Evolutionary conservation across 352 stramenopile genomes (phyloP).

Genomic region (Phytophthora tubulina): DNA sequence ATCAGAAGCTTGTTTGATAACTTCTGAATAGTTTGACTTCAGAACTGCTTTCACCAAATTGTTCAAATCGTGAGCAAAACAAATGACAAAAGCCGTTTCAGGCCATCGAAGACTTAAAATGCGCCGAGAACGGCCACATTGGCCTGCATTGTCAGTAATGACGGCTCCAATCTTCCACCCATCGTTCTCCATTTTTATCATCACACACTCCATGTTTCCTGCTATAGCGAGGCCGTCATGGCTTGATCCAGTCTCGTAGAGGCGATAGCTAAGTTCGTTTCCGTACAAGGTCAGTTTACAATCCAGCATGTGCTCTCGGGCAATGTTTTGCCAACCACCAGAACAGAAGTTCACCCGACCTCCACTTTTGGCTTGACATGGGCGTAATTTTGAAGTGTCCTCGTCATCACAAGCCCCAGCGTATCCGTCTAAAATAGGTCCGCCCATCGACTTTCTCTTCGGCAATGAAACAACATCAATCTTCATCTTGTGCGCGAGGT

Average conservation of each 20-base stretch:
- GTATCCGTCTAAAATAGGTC: not conserved
- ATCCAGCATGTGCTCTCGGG: not conserved
- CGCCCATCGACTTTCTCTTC: not conserved
- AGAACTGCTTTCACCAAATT: conserved; percentile 22
- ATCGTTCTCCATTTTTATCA: not conserved
- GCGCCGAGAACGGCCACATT: conserved; percentile 10
- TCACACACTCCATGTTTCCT: conserved; percentile 4
- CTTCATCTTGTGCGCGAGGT: not conserved
- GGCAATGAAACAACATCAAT: not conserved
- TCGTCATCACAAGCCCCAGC: not conserved
- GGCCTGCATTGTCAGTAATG: conserved; percentile 23
- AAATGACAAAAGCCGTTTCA: conserved; percentile 9
- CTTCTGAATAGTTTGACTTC: conserved; percentile 13
- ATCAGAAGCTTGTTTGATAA: conserved; percentile 19
- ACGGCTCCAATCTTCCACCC: conserved; percentile 16
- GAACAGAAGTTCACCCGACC: not conserved
- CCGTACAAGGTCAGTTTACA: not conserved
- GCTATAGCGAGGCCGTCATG: conserved; percentile 15
- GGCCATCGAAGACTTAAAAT: conserved; percentile 25
- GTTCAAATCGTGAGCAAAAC: conserved; percentile 24
- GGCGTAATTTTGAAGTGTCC: not conserved
- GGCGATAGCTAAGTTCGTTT: not conserved
- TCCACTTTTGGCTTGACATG: not conserved
- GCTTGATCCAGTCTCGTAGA: not conserved
- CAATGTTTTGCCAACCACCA: not conserved